Evolutionary conservation across 306 rosid genomes (phyloP), one percentile per base, ranked within the genome.

Genomic region (Mimosa bimucronata): DNA sequence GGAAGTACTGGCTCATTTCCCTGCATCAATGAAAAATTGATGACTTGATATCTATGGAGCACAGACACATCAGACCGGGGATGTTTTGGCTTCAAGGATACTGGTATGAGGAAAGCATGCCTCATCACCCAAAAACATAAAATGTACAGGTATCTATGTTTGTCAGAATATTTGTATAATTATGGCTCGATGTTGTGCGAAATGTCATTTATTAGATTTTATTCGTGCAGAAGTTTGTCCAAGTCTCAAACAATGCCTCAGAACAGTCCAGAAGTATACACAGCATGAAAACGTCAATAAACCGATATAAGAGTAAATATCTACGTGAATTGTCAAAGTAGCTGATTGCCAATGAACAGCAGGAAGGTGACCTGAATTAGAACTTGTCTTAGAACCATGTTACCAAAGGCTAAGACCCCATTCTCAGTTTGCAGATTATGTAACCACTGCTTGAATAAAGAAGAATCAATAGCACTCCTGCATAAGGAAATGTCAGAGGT

Each of bases 381-480:
- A 41, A 94, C 95, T 73, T 79, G 88, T 74, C 79, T 85, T 7
- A 94, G 87, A 62, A 84, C 60, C 95, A 92, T 60, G 52, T 83
- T 88, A 40, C 89, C 92, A 38, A 84, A 73, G 9, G 90, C 81
- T 74, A 94, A 85, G 86, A 92, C 74, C 78, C 98, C 98, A 69
- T 76, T 87, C 80, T 92, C 92, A 57, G 87, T 67, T 74, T 94
- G 92, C 89, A 89, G 73, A 85, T 91, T 92, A 87, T 81, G 80
- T 83, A 92, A 79, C 98, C 98, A 94, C 60, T 90, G 88, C 86
- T 89, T 90, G 90, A 94, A 91, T 84, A 94, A 83, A 52, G 94
- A 90, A 69, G 95, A 94, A 73, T 92, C 89, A 73, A 94, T 77
- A 58, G 97, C 97, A 79, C 40, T 90, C 94, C 98, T 94, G 88